A percentile compares a stretch with the other conserved stretches of the same genome.
Evolutionary conservation across 306 rosid species (phyloP).

Genomic region (Cercis canadensis): DNA sequence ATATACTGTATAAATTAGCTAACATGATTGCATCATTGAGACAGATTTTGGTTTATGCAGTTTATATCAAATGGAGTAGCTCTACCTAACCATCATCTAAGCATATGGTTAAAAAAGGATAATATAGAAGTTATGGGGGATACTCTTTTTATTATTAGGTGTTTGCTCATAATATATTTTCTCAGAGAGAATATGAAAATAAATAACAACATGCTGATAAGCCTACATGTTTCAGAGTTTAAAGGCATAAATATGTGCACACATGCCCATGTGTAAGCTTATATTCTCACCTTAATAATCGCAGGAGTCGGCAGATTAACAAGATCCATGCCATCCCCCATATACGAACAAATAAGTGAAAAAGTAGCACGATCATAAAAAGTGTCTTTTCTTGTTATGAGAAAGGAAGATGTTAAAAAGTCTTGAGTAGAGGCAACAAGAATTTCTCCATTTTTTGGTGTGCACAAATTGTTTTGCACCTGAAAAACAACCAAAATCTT

Average conservation of each 20-base stretch:
- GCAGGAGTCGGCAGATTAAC: slow-evolving; percentile 96
- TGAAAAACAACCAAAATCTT: slow-evolving; percentile 44
- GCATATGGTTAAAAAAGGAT: slow-evolving; percentile 3
- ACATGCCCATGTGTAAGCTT: slow-evolving; percentile 1
- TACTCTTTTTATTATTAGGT: background rate
- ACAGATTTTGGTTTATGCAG: slow-evolving; percentile 23
- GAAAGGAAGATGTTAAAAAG: slow-evolving; percentile 92
- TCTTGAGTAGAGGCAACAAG: slow-evolving; percentile 98
- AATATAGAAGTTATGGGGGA: background rate
- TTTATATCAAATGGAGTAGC: background rate
- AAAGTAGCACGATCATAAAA: slow-evolving; percentile 94
- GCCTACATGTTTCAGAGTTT: background rate
- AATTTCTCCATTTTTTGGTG: slow-evolving; percentile 97
- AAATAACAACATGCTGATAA: background rate
- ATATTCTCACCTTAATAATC: slow-evolving; percentile 70
- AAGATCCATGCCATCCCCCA: slow-evolving; percentile 86
- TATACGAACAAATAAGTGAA: slow-evolving; percentile 85
- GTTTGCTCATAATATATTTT: no score
- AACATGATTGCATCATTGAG: slow-evolving; percentile 11
- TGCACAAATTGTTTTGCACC: slow-evolving; percentile 97
- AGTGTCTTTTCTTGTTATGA: slow-evolving; percentile 89
- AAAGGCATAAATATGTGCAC: background rate
- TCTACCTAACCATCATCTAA: background rate
- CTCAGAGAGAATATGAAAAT: background rate
- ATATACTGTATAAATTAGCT: slow-evolving; percentile 18